A percentile compares a stretch with the other conserved stretches of the same genome.
Conservation (phyloP, 805 yeast species). For the Danielia oregonensis region DNA sequence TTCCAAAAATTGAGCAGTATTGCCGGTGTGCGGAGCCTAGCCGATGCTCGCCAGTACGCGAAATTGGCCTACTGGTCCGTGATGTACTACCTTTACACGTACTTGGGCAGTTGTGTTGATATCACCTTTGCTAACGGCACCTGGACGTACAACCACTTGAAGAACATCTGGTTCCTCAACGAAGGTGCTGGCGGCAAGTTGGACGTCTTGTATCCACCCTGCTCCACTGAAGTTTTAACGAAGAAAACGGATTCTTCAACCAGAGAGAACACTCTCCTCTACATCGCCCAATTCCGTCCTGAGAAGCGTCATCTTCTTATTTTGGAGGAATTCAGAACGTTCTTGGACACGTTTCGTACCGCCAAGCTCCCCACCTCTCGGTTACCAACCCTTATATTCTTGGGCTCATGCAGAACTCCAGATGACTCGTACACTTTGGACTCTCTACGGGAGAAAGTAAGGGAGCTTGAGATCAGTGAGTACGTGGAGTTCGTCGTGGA, state of each 20-base stretch:
- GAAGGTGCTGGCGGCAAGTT: constrained; percentile 17
- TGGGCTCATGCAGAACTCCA: constrained; percentile 79
- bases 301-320: constrained; percentile 86
- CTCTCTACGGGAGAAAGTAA: constrained; percentile 39
- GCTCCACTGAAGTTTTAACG: constrained; percentile 58
- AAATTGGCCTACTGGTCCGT: constrained; percentile 66
- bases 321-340: constrained; percentile 58
- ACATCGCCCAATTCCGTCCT: constrained; percentile 90
- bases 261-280: constrained; percentile 45
- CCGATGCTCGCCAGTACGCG: constrained; percentile 26
- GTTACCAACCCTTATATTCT: constrained; percentile 60
- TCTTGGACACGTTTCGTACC: constrained; percentile 29
- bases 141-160: constrained; percentile 85
- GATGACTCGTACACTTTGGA: constrained; percentile 61
- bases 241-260: constrained; percentile 14
- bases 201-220: constrained; percentile 80
- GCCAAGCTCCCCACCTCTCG: constrained; percentile 14
- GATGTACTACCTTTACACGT: constrained; percentile 60
- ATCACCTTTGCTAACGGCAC: constrained; percentile 76
- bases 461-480: constrained; percentile 24
- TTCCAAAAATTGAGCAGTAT: constrained; percentile 17
- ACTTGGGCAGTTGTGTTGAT: constrained; percentile 64
- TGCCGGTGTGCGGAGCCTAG: constrained; percentile 14
- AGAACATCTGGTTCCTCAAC: constrained; percentile 56
- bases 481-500: constrained; percentile 62